Evolutionary conservation across 2,329 filamentous ascomycete species (phyloP), one percentile per base, ranked within the genome.

Genomic region (Arthrobotrys sphaeroides): DNA sequence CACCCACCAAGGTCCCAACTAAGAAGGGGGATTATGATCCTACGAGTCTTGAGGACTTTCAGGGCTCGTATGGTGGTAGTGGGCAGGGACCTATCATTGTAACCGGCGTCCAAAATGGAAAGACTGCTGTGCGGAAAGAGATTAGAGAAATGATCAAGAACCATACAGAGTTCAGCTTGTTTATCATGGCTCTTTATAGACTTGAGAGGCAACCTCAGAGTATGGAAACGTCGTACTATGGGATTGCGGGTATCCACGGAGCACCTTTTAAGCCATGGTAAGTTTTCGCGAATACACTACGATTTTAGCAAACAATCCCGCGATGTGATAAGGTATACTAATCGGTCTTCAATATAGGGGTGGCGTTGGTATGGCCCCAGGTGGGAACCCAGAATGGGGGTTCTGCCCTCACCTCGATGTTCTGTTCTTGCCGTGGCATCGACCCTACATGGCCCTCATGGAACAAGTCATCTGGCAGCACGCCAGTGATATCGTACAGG

Each of bases 201-300:
- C 88, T 94, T 84, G 89, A 92, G 82, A 87, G 85, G 74, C 87
- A 87, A 66, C 84, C 89, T 77, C 90, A 93, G 82, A 84, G 85
- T 28, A 84, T 88, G 75, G 85, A 85, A 66, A 84, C 90, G 31
- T 94, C 92, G 45, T 95, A 89, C 85, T 96, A 93, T 83, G 88
- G 91, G 80, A 87, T 96, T 78, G 87, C 90, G 72, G 91, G 92
- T 91, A 92, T 96, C 78, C 93, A 96, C 81, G 93, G 92, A 2
- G 60, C 51, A 31, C 69, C 69, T 18, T 73, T 51, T 18, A 73
- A 60, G 18, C 28, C 69, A 22, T 73, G 69, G 69, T 69, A 61
- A 53, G 55, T 22, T 40, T 12, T n/a, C n/a, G n/a, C n/a, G n/a
- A n/a, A n/a, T n/a, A n/a, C n/a, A n/a, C n/a, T n/a, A n/a, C n/a